These are phyloP conservation scores for Akanthomyces muscarius DNA, from an alignment of 2,329 filamentous ascomycete genomes.

Conservation along the genomic window DNA sequence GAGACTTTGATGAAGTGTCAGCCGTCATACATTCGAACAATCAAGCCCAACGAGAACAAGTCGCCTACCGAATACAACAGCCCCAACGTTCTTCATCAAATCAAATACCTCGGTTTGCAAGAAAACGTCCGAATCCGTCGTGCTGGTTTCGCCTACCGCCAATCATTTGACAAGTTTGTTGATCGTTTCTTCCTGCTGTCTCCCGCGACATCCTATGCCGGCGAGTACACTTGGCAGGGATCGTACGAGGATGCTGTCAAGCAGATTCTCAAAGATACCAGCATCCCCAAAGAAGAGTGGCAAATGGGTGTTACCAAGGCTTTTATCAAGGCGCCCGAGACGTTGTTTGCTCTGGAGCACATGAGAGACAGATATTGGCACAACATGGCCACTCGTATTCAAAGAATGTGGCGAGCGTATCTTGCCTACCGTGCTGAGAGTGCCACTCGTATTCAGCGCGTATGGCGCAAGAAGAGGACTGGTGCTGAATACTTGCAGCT, in stretches of 20 bases:
- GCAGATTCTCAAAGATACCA: slow-evolving; percentile 94
- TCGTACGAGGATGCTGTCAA: slow-evolving; percentile 81
- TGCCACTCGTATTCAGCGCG: slow-evolving; percentile 87
- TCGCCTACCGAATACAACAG: slow-evolving; percentile 89
- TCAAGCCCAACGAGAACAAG: slow-evolving; percentile 99
- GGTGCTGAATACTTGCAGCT: slow-evolving; percentile 86
- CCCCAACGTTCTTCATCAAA: slow-evolving; percentile 91
- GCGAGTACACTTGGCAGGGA: slow-evolving; percentile 94
- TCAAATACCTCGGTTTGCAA: slow-evolving; percentile 98
- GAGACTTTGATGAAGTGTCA: slow-evolving; percentile 95
- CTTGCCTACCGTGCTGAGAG: slow-evolving; percentile 88
- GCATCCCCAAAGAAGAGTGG: slow-evolving; percentile 91
- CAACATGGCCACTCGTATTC: slow-evolving; percentile 97
- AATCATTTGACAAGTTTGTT: slow-evolving; percentile 96
- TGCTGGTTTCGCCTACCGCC: slow-evolving; percentile 93
- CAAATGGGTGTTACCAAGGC: slow-evolving; percentile 96
- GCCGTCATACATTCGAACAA: slow-evolving; percentile 96
- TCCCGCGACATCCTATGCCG: slow-evolving; percentile 90
- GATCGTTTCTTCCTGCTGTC: slow-evolving; percentile 95
- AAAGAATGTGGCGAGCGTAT: slow-evolving; percentile 95
- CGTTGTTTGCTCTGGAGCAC: slow-evolving; percentile 90
- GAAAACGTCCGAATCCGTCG: slow-evolving; percentile 97
- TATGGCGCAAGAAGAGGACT: slow-evolving; percentile 91
- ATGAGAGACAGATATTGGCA: slow-evolving; percentile 99
- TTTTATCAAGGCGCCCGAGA: slow-evolving; percentile 98